Conservation (phyloP, 1,139 yeast species). For the Nadsonia commutata region DNA sequence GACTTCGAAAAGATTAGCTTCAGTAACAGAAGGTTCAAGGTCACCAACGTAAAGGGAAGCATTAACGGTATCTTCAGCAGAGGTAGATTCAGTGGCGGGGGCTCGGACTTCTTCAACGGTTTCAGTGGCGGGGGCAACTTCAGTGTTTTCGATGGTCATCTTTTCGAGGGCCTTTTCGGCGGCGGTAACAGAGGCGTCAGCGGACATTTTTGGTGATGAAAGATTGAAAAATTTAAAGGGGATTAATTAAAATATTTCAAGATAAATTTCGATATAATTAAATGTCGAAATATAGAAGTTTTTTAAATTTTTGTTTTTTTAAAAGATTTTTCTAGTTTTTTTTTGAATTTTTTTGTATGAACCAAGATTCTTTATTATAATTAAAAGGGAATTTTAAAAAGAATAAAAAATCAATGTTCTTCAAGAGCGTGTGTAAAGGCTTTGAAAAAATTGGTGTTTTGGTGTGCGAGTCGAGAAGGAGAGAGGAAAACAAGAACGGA, state of each 20-base stretch:
- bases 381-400: constrained; percentile 1
- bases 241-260: neutral
- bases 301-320: too few relatives aligned
- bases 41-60: constrained; percentile 97
- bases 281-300: too few relatives aligned
- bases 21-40: constrained; percentile 83
- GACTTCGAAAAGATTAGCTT: constrained; percentile 86
- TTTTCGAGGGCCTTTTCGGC: constrained; percentile 27
- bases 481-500: neutral
- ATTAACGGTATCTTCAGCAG: constrained; percentile 22
- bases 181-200: constrained; percentile 26
- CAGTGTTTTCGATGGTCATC: constrained; percentile 20
- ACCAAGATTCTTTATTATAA: neutral
- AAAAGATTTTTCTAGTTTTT: constrained; percentile 4
- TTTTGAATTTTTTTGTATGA: constrained; percentile 1
- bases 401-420: constrained; percentile 3
- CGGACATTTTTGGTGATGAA: constrained; percentile 15
- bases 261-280: too few relatives aligned
- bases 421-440: constrained; percentile 4
- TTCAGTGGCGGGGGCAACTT: constrained; percentile 10
- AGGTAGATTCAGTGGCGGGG: constrained; percentile 7
- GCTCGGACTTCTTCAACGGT: constrained; percentile 9
- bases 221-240: neutral
- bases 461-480: neutral
- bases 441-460: neutral